Evolutionary conservation across 345 rosid genomes (phyloP), one percentile per base, ranked within the genome.

Genomic region (Anastatica hierochuntica): DNA sequence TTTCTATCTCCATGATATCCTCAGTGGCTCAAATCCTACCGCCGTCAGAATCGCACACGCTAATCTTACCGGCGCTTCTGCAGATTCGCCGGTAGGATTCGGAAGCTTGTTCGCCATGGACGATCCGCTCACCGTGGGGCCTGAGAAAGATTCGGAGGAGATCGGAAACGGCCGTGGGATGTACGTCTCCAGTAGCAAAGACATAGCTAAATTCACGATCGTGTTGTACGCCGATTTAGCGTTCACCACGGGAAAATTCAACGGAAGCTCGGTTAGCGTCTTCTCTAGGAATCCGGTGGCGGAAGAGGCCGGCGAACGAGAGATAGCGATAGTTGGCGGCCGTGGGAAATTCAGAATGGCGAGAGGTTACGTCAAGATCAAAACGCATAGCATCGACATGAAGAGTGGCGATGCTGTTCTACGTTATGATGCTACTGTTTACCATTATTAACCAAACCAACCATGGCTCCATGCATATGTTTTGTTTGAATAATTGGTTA

Each of bases 301-400:
- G 14, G 73, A 75, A 36, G 71, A 59, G 6, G 51, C 47, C 3
- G 49, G 69, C 4, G 56, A 40, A 4, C 42, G 77, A 10, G 77
- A 77, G 53, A 19, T 77, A 6, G 73, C 79, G 7, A 66, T 77
- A 14, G 82, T 77, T 7, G 82, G 82, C 18, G 84, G 80, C 0
- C 75, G 80, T 50, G 78, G 78, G 2, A 47, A 21, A 14, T 74
- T 79, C 14, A 76, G 66, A 59, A 63, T 79, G 78, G 74, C 81
- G 1, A 69, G 49, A 69, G 81, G 84, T 4, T 76, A 66, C 33
- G 68, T 62, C 0, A 16, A 47, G 7, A 24, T 73, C 1, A 71
- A 56, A 26, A 65, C 78, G 1, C 47, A 41, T 31, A 16, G 7
- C 10, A 31, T 75, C 0, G 62, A 78, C 15, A 48, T 19, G 30